Base-by-base conservation (phyloP, 352 stramenopile species). In the Globisporangium paddicum region DNA sequence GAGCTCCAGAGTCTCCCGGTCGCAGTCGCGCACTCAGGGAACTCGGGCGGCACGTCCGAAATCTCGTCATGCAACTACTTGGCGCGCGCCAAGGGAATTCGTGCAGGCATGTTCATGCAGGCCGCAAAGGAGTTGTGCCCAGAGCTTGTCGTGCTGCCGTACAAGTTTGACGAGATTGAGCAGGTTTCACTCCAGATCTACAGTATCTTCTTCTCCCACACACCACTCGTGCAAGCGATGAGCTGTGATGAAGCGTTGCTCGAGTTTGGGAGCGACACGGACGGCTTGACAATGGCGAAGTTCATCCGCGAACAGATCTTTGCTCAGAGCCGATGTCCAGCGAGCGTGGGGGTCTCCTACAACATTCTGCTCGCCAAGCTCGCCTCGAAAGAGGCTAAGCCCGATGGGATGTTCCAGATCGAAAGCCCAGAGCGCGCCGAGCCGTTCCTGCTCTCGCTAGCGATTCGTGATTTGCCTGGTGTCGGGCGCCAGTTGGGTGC, bases 21-120 rank as follows among this genome's bases (percentile, higher is more conserved):
- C 6, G 93, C 90, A 13, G 90, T 98, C 18, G 93, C 90, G 13
- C 92, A 98, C 63, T 95, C 81, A 30, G 64, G 64, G 3, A 88
- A 81, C 37, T 76, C 74, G 18, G 85, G 85, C 4, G 84, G 84
- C 10, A 87, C 82, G 11, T 93, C 82, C 0, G 96, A 99, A 62
- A 91, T 98, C 48, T 98, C 93, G 4, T 98, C 92, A 3, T 98
- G 93, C 58, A 98, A 98, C 68, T 99, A 99, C 67, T 62, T 96
- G 45, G 94, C 96, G 14, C 78, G 96, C 16, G 84, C 86, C 0
- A 90, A 88, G 68, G 95, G 96, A 5, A 67, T 99, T 5, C 72
- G 80, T 2, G 97, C 97, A 18, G 90, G 95, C 8, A 98, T 98
- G 92, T 98, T 96, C 67, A 90, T 99, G 74, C 86, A 95, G 25